Conservation (phyloP, 2,329 filamentous ascomycete genomes). For the Nectriaceae sp. region DNA sequence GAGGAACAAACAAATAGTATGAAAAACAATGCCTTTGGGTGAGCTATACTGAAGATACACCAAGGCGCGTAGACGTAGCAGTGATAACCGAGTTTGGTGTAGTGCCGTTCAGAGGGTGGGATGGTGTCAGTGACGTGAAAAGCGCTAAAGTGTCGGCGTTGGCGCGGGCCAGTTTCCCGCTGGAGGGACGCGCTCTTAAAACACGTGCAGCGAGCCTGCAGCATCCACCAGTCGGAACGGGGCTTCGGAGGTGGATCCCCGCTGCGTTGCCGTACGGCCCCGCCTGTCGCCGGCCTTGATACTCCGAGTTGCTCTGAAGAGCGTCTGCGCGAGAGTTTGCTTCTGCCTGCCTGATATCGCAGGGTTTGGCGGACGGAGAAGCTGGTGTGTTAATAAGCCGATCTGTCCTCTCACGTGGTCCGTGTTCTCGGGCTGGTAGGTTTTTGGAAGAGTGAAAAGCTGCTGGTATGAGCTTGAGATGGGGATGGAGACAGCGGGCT, state of each 20-base stretch:
- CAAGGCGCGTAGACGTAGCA: not conserved
- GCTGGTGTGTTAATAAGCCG: constrained; percentile 12
- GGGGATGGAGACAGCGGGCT: not conserved
- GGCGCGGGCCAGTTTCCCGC: not conserved
- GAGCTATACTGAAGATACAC: constrained; percentile 1
- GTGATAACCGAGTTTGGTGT: constrained; percentile 1
- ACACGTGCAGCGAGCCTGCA: constrained; percentile 7
- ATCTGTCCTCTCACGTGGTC: constrained; percentile 7
- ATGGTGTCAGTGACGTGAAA: constrained; percentile 12
- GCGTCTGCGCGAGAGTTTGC: too few relatives aligned
- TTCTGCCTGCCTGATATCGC: too few relatives aligned
- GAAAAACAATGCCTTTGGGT: not conserved
- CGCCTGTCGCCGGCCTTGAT: constrained; percentile 12
- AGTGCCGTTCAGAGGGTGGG: constrained; percentile 10
- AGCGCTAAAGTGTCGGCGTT: not conserved
- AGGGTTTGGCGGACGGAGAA: too few relatives aligned
- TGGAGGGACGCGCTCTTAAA: not conserved
- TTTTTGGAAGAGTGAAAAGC: constrained; percentile 1
- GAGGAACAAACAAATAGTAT: not conserved
- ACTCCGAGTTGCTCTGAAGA: too few relatives aligned
- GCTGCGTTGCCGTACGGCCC: not conserved
- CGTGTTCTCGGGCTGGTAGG: constrained; percentile 9
- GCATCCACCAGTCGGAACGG: constrained; percentile 5
- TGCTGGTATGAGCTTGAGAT: not conserved
- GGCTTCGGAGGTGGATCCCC: constrained; percentile 5